Conservation (phyloP, 1,284 basidiomycete species). For the Flammula alnicola region DNA sequence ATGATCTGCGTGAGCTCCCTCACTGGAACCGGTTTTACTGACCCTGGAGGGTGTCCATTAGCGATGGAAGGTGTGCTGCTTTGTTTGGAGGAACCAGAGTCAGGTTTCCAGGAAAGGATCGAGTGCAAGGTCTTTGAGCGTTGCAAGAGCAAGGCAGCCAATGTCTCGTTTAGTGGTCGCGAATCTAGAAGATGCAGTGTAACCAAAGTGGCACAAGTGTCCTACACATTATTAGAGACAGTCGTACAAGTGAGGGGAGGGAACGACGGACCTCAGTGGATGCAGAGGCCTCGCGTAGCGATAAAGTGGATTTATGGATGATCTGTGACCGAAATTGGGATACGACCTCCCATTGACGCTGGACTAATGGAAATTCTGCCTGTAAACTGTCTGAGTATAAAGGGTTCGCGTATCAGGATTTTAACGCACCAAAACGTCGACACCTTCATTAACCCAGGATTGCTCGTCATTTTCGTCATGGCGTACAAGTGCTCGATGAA, state of each 20-base stretch:
- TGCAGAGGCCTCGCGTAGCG: constrained; percentile 60
- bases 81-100: constrained; percentile 7
- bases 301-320: constrained; percentile 78
- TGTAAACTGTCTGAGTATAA: constrained; percentile 32
- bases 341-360: constrained; percentile 89
- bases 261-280: constrained; percentile 51
- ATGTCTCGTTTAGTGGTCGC: constrained; percentile 72
- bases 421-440: constrained; percentile 62
- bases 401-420: background rate
- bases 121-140: constrained; percentile 67
- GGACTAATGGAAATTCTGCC: constrained; percentile 83
- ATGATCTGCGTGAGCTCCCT: constrained; percentile 55
- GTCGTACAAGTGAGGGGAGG: constrained; percentile 1
- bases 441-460: constrained; percentile 62
- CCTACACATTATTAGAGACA: constrained; percentile 44
- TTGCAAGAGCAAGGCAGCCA: constrained; percentile 73
- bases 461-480: constrained; percentile 65
- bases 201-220: constrained; percentile 74
- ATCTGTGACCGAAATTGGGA: constrained; percentile 86
- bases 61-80: constrained; percentile 4
- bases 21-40: constrained; percentile 20
- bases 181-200: constrained; percentile 87
- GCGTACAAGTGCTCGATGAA: constrained; percentile 67
- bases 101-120: constrained; percentile 44
- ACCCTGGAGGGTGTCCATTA: constrained; percentile 40